Evolutionary conservation across 805 yeast species (phyloP), one percentile per base, ranked within the genome.

Genomic region (Ogataea minuta): DNA sequence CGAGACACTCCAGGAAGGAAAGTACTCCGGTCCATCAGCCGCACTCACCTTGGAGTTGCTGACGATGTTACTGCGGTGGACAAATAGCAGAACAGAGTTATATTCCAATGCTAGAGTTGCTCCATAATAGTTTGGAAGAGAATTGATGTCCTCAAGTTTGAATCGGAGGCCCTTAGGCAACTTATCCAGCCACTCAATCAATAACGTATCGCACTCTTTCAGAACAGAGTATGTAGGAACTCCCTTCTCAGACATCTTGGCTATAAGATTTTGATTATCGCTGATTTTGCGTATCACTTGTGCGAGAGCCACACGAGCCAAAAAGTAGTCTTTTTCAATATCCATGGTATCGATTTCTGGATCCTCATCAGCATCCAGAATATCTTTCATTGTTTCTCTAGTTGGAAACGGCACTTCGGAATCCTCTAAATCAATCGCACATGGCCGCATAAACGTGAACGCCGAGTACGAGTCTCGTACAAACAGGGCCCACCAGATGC

Each of bases 401-500:
- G 74, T 69, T 12, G 85, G 59, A 84, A 81, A 78, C n/a, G 82
- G 80, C n/a, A 85, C 87, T 56, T 85, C 90, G 53, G 84, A 77
- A 52, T 83, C 90, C 29, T 76, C 79, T 39, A 81, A 65, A 54
- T 81, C 84, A 35, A 86, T 81, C 39, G 73, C 68, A 20, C 76
- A 64, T 0, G 95, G 91, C 39, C 93, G 67, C 12, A 93, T 91
- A 59, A 80, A 75, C 34, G 76, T 66, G 48, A 84, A 83, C 4
- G 89, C 77, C 7, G 74, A 74, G 31, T 72, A 68, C 6, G 86
- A 64, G 59, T 84, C 95, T 51, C 81, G 76, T 42, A 74, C 74
- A 58, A 81, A 84, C 20, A 84, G 59, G 43, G 78, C 67, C 95
- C 95, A 84, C 89, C 90, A 85, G 10, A 83, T 68, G 29, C 89